These are phyloP conservation scores for Pyrenophora seminiperda DNA, from an alignment of 2,329 filamentous ascomycete genomes.

Conservation along the genomic window DNA sequence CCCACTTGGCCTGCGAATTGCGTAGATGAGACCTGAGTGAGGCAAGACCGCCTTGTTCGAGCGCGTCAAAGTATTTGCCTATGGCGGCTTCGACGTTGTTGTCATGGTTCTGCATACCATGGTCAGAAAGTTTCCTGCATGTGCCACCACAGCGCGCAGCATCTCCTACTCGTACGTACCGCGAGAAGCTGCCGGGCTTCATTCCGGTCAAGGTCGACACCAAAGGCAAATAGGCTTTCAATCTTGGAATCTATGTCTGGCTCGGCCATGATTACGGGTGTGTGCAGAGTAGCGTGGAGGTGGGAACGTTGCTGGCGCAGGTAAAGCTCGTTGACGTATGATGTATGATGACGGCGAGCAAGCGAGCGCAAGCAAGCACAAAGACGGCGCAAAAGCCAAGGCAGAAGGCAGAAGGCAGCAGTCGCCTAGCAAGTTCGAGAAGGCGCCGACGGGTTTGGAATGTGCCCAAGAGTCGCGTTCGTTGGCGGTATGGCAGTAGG, in stretches of 20 bases:
- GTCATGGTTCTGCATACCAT: constrained; percentile 28
- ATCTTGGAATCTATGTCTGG: constrained; percentile 17
- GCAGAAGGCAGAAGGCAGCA: background rate
- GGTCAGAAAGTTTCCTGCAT: constrained; percentile 2
- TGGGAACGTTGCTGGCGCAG: background rate
- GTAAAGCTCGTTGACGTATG: too few relatives aligned
- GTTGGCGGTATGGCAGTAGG: constrained; percentile 12
- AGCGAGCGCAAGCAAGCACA: constrained; percentile 8
- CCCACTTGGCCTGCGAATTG: constrained; percentile 35
- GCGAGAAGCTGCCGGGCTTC: constrained; percentile 27
- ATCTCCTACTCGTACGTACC: constrained; percentile 10
- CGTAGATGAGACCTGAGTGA: constrained; percentile 28
- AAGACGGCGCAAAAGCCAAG: background rate
- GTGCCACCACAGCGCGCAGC: constrained; percentile 1
- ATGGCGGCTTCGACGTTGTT: constrained; percentile 31
- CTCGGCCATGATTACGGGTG: constrained; percentile 14
- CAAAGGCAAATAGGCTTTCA: constrained; percentile 14
- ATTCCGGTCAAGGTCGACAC: constrained; percentile 20
- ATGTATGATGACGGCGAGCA: background rate
- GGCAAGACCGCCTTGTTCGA: constrained; percentile 16
- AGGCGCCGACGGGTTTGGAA: background rate
- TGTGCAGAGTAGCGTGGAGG: background rate
- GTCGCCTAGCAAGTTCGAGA: background rate
- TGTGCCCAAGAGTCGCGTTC: background rate
- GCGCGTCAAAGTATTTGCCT: constrained; percentile 29